A percentile compares a stretch with the other conserved stretches of the same genome.
Conservation (phyloP, 805 yeast genomes). For the Wickerhamiella spandovensis region DNA sequence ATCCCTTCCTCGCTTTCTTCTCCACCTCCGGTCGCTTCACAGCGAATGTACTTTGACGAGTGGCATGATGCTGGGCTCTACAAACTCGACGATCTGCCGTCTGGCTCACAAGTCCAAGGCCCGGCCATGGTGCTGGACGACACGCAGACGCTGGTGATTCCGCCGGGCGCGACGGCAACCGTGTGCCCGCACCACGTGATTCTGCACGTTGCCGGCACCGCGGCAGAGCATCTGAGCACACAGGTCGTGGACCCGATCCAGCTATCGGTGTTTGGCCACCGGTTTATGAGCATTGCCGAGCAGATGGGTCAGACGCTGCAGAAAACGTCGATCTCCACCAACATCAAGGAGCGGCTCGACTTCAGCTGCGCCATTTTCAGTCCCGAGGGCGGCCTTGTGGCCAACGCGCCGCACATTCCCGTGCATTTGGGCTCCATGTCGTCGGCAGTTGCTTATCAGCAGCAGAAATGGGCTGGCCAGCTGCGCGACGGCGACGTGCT, state of each 20-base stretch:
- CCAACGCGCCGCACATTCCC: conserved; percentile 82
- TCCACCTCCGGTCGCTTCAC: conserved; percentile 17
- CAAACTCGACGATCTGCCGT: conserved; percentile 36
- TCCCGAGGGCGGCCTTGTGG: conserved; percentile 62
- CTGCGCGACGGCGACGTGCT: conserved; percentile 62
- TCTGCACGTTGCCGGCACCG: conserved; percentile 25
- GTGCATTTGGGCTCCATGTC: conserved; percentile 83
- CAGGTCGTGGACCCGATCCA: conserved; percentile 50
- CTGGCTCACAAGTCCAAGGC: conserved; percentile 45
- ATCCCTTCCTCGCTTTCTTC: conserved; percentile 14
- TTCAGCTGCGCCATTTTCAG: conserved; percentile 78
- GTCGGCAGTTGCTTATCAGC: conserved; percentile 58
- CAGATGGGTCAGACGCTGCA: conserved; percentile 76
- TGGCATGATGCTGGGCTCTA: conserved; percentile 41
- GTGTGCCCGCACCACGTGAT: conserved; percentile 51
- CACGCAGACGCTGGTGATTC: conserved; percentile 66
- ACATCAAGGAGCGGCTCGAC: conserved; percentile 72
- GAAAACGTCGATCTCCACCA: conserved; percentile 68
- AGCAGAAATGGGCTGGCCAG: conserved; percentile 48
- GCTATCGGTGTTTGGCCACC: conserved; percentile 64
- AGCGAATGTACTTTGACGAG: conserved; percentile 45
- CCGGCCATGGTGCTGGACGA: conserved; percentile 71
- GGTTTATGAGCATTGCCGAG: conserved; percentile 85
- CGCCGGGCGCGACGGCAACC: conserved; percentile 46
- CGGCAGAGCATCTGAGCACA: conserved; percentile 5